Base-by-base conservation (phyloP, 495 filamentous ascomycete species). In the Tuber umbilicatum region DNA sequence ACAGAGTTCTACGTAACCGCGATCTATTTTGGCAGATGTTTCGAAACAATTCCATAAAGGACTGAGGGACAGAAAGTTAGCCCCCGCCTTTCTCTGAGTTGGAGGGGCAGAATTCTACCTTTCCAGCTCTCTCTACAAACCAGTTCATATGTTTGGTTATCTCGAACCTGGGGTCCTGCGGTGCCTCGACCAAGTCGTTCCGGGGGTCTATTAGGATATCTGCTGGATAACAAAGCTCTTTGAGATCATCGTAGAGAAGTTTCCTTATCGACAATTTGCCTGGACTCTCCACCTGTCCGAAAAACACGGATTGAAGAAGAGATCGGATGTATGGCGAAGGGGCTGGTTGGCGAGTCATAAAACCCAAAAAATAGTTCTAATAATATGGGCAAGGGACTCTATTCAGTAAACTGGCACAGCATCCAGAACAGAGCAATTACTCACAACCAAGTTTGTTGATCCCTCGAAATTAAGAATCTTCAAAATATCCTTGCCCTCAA, bases 11-110 rank as follows among this genome's bases (percentile, higher is more conserved):
- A 23, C 95, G 90, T 50, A 96, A 87, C 16, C 95, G 90, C 81
- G 93, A 93, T 70, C 93, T 88, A 79, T 99, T 99, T 82, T 97
- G 90, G 82, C 93, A 97, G 21, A 94, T 86, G 39, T 90, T 89
- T 68, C 92, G 89, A 77, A 94, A 91, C 31, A 94, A 87, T 78
- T 97, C 93, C 10, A 94, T 84, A 80, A 93, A 97, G 7, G 90
- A 89, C 85, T 94, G 84, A n/a, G 37, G 31, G 70, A 23, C 17
- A 47, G 23, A 41, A 41, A 50, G 37, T 76, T 80, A 81, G 79
- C 76, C 27, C 2, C 27, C 35, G 35, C 2, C 55, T 64, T 12
- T 64, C 14, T 14, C 70, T 60, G 42, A 10, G 14, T 17, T 27
- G 27, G 27, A 70, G 45, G 50, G 70, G 0, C 55, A 40, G 41